A percentile compares a stretch with the other conserved stretches of the same genome.
Conservation (phyloP, 164 flowering plant genomes). For the Amborella trichopoda region DNA sequence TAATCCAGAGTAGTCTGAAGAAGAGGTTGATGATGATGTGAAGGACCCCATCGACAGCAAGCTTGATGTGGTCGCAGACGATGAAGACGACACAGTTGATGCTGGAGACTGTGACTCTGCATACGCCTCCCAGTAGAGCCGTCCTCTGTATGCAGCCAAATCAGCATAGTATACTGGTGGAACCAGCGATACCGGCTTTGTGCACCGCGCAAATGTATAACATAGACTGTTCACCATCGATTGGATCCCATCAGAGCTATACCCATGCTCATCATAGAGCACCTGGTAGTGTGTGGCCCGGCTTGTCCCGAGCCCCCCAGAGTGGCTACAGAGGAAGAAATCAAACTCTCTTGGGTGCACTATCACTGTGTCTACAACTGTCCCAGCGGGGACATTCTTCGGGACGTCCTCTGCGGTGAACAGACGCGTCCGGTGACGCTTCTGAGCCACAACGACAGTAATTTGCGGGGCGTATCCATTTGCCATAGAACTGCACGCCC, state of each 20-base stretch:
- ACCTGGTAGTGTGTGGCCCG: slow-evolving; percentile 73
- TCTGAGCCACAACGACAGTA: slow-evolving; percentile 63
- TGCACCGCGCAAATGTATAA: slow-evolving; percentile 75
- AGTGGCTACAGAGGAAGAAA: slow-evolving; percentile 69
- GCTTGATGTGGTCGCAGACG: too few relatives aligned
- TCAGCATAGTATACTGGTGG: slow-evolving; percentile 85
- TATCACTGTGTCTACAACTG: slow-evolving; percentile 54
- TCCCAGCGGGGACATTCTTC: slow-evolving; percentile 57
- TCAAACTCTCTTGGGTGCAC: slow-evolving; percentile 60
- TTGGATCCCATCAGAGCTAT: slow-evolving; percentile 53
- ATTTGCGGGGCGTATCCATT: slow-evolving; percentile 35
- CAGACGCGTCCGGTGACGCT: slow-evolving; percentile 64
- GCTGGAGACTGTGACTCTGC: slow-evolving; percentile 13
- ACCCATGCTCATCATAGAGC: slow-evolving; percentile 52
- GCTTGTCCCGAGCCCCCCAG: slow-evolving; percentile 71
- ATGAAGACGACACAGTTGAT: slow-evolving; percentile 13
- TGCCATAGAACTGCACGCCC: slow-evolving; percentile 11
- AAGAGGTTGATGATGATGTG: too few relatives aligned
- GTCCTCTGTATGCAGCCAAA: slow-evolving; percentile 60
- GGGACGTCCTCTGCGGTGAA: slow-evolving; percentile 36
- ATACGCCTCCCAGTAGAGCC: slow-evolving; percentile 44
- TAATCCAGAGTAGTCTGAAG: too few relatives aligned
- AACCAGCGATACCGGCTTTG: slow-evolving; percentile 68
- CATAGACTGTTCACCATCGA: slow-evolving; percentile 60
- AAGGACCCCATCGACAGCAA: too few relatives aligned